A percentile compares a stretch with the other conserved stretches of the same genome.
phyloP scores from a whole-genome alignment of 768 basidiomycete genomes.

The Termitomyces eurrhizus region DNA sequence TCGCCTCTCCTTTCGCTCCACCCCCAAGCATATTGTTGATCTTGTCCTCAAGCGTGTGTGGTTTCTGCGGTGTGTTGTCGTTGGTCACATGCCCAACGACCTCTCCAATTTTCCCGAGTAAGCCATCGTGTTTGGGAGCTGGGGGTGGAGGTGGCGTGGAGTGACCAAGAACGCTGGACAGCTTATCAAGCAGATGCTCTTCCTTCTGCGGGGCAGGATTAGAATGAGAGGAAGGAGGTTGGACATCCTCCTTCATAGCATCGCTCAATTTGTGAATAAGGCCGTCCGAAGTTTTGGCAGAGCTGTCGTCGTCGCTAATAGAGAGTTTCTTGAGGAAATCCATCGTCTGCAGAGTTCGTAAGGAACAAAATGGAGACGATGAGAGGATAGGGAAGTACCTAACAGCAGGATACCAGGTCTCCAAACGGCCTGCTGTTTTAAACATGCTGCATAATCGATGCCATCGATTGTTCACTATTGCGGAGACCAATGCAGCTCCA shows the following conservation, averaged over 20 bases:
- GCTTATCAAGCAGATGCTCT: constrained; percentile 9
- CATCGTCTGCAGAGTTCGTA: constrained; percentile 2
- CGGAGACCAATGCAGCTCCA: neutral
- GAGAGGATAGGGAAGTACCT: neutral
- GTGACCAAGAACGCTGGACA: constrained; percentile 6
- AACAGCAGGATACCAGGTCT: neutral
- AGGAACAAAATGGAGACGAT: neutral
- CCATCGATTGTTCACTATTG: constrained; percentile 5
- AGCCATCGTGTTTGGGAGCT: constrained; percentile 11
- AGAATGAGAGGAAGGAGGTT: neutral
- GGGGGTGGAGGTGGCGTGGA: constrained; percentile 2
- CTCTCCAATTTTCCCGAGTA: constrained; percentile 13
- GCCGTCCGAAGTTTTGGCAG: neutral
- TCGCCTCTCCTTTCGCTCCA: constrained; percentile 15
- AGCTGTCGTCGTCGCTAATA: constrained; percentile 2
- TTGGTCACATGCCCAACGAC: constrained; percentile 10
- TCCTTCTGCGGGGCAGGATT: constrained; percentile 3
- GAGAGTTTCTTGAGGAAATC: constrained; percentile 17
- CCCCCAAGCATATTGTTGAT: constrained; percentile 19
- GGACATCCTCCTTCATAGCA: constrained; percentile 1
- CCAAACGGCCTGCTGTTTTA: neutral
- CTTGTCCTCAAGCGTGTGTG: constrained; percentile 16
- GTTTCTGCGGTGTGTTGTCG: constrained; percentile 12
- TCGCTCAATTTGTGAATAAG: constrained; percentile 7
- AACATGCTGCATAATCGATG: constrained; percentile 6